Evolutionary conservation across 768 basidiomycete species (phyloP).

Genomic region (Lentinula detonsa): DNA sequence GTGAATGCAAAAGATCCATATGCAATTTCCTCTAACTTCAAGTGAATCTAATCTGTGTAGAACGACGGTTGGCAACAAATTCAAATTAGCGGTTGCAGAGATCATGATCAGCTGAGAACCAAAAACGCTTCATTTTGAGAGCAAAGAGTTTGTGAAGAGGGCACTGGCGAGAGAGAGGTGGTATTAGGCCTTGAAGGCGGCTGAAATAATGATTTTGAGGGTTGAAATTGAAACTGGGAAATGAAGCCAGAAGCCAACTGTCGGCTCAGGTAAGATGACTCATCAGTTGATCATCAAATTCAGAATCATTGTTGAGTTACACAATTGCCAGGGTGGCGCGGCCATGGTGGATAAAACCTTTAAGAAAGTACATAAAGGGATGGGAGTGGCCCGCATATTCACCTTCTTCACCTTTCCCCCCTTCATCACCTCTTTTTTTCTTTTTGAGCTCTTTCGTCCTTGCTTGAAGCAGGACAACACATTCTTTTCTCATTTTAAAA

Average conservation of each 20-base stretch:
- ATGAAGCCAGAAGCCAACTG: no score
- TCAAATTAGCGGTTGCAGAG: background rate
- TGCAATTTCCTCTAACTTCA: background rate
- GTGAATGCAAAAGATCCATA: background rate
- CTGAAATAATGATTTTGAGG: no score
- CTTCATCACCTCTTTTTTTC: background rate
- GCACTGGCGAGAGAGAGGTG: background rate
- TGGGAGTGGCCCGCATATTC: no score
- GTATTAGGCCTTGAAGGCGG: no score
- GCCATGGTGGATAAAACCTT: background rate
- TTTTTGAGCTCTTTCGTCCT: background rate
- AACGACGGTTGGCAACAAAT: background rate
- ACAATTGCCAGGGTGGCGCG: background rate
- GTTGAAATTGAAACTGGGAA: no score
- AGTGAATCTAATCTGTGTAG: background rate
- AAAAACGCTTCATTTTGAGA: no score
- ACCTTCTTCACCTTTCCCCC: background rate
- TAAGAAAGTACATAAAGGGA: background rate
- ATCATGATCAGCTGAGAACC: no score
- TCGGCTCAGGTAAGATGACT: no score
- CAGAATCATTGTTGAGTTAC: background rate
- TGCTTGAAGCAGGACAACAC: slow-evolving; percentile 7
- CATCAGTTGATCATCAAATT: background rate
- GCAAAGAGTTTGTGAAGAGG: no score
- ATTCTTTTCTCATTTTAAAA: background rate